phyloP scores from a whole-genome alignment of 208 protist genomes.

The Leishmania lainsoni region DNA sequence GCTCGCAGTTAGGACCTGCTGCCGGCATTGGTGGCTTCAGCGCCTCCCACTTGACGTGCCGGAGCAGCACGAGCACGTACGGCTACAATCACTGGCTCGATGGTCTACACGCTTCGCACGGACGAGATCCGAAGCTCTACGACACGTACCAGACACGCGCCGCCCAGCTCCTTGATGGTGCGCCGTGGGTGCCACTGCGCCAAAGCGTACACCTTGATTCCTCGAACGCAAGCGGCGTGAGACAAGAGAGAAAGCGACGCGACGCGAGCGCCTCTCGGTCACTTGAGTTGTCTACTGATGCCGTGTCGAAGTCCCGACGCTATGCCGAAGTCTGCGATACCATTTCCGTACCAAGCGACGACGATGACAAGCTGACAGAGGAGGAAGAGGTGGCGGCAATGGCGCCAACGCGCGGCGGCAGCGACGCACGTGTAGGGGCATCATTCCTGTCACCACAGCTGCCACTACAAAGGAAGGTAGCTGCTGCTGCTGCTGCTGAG shows the following conservation, averaged over 20 bases:
- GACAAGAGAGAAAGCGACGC: neutral
- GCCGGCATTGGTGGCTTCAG: neutral
- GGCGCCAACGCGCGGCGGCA: neutral
- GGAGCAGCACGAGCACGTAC: slow-evolving; percentile 10
- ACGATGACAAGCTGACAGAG: neutral
- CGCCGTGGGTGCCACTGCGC: slow-evolving; percentile 21
- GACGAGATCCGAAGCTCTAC: slow-evolving; percentile 17
- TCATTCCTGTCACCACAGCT: neutral
- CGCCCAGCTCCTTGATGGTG: slow-evolving; percentile 14
- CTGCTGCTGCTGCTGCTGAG: neutral
- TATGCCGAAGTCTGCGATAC: slow-evolving; percentile 5
- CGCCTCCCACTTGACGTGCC: neutral
- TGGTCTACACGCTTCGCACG: slow-evolving; percentile 23
- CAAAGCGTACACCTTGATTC: neutral
- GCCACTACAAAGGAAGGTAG: neutral
- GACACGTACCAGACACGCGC: slow-evolving; percentile 18
- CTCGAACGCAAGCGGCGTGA: neutral
- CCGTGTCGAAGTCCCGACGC: too few species aligned
- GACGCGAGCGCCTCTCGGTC: neutral
- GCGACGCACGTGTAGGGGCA: too few species aligned
- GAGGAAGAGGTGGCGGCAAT: neutral
- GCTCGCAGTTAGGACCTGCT: neutral
- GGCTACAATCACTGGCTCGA: slow-evolving; percentile 27
- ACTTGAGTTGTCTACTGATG: neutral
- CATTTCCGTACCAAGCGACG: slow-evolving; percentile 11